A percentile compares a stretch with the other conserved stretches of the same genome.
Conservation (phyloP, 441 rosid genomes). For the Jatropha podagrica region DNA sequence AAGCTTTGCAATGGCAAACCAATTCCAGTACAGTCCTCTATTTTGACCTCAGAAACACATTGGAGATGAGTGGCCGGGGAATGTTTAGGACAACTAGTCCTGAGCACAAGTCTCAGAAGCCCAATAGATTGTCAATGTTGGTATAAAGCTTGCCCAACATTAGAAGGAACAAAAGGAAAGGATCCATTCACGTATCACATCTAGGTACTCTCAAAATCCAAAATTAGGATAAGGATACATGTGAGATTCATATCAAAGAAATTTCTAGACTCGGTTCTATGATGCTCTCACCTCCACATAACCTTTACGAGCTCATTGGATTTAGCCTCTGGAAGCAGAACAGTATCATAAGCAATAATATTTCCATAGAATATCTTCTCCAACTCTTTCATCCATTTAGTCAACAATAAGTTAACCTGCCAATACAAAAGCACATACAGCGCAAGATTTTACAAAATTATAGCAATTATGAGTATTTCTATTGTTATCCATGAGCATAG, state of each 20-base stretch:
- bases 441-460: constrained; percentile 2
- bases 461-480: neutral
- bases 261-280: neutral
- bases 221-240: neutral
- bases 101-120: no score
- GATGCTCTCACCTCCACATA: constrained; percentile 68
- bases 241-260: neutral
- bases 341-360: constrained; percentile 81
- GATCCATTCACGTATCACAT: neutral
- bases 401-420: constrained; percentile 88
- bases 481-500: neutral
- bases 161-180: neutral
- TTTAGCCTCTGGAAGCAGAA: constrained; percentile 85
- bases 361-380: constrained; percentile 96
- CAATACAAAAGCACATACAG: constrained; percentile 23
- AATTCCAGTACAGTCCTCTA: no score
- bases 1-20: no score
- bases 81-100: no score
- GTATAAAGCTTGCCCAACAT: neutral
- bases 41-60: no score
- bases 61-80: no score
- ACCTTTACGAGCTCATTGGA: constrained; percentile 61
- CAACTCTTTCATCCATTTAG: constrained; percentile 95
- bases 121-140: no score
- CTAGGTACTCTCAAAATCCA: neutral